Percentiles rank a stretch among this genome's conserved stretches.
phyloP scores from a whole-genome alignment of 2,329 filamentous ascomycete species.

The Fusarium torulosum region DNA sequence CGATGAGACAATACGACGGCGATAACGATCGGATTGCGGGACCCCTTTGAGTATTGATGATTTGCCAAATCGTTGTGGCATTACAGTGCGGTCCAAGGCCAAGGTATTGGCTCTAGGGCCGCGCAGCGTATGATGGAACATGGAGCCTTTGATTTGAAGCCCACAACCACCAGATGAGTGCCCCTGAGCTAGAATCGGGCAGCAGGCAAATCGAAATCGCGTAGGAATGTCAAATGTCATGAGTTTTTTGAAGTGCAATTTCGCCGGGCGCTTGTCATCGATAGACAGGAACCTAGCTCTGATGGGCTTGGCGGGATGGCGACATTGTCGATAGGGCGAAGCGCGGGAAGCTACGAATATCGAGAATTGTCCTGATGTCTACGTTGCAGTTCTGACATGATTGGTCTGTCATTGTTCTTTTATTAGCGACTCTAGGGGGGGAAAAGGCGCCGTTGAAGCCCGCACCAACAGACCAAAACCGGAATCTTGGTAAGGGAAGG shows the following conservation, averaged over 20 bases:
- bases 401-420: constrained; percentile 17
- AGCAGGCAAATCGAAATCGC: constrained; percentile 3
- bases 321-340: constrained; percentile 40
- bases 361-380: constrained; percentile 22
- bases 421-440: constrained; percentile 2
- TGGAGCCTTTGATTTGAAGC: constrained; percentile 20
- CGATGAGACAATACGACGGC: constrained; percentile 13
- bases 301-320: constrained; percentile 37
- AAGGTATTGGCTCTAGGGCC: constrained; percentile 20
- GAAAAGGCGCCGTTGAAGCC: constrained; percentile 11
- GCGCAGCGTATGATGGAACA: constrained; percentile 33
- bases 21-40: constrained; percentile 31
- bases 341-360: constrained; percentile 34
- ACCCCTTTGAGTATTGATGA: constrained; percentile 2
- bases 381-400: constrained; percentile 3
- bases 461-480: constrained; percentile 27
- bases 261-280: constrained; percentile 30
- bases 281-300: constrained; percentile 38
- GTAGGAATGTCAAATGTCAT: constrained; percentile 4
- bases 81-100: constrained; percentile 4
- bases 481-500: constrained; percentile 11
- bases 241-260: constrained; percentile 15
- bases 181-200: constrained; percentile 41
- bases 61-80: constrained; percentile 12
- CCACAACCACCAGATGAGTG: constrained; percentile 16